Base-by-base conservation (phyloP, 164 flowering plant species). In the Amborella trichopoda region DNA sequence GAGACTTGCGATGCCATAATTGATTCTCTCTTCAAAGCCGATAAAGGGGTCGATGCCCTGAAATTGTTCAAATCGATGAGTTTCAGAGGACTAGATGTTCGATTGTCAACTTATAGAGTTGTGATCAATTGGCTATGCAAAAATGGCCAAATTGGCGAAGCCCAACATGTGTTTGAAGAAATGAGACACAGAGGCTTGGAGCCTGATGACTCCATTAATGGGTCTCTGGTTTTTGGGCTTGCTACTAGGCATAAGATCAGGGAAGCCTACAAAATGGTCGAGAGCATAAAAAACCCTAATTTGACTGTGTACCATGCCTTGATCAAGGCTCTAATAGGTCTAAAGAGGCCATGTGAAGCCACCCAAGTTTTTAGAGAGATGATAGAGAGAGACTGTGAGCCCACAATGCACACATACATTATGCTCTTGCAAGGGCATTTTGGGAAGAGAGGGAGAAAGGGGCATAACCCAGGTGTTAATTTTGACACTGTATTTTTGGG, bases 351-450 rank as follows among this genome's bases (percentile, higher is more conserved):
- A 23, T 56, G 77, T 38, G 97, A 85, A 50, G 95, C 97, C 38
- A 86, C 97, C 10, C 57, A 86, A 45, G 87, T 86, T 39, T 90
- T 90, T 43, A 68, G 96, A 50, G 80, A 73, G 68, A 90, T 90
- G 98, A 70, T 80, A 48, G 62, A 57, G 54, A 68, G 73, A 53
- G 87, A 89, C 24, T 77, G 86, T 65, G 94, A 86, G 69, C 94
- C 96, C 28, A 77, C 53, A 23, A 86, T 90, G 96, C 96, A 90
- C 52, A 86, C 97, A 1, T 90, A 86, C 42, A 53, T 90, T 9
- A 83, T 90, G 91, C 62, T 90, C 27, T 65, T 90, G 75, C 94
- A 86, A 48, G 97, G 88, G 45, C 97, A 90, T 68, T 48, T 90
- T 54, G 95, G 95, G 55, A 85, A 63, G 76, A 77, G 81, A 50